Evolutionary conservation across 1,284 basidiomycete species (phyloP).

Genomic region (Coriolopsis trogii): DNA sequence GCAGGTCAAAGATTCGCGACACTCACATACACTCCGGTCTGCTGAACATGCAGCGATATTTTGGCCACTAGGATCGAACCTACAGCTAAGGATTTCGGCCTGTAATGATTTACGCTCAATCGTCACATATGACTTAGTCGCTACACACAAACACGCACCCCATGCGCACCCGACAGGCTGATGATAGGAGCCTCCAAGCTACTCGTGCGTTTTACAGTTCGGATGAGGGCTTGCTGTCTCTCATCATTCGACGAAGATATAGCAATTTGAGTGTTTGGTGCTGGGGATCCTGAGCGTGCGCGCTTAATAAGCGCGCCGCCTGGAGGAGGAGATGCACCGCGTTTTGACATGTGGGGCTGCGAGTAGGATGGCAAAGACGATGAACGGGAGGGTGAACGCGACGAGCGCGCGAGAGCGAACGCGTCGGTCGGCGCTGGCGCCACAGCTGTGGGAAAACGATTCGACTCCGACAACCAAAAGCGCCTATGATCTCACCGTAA

Average conservation of each 20-base stretch:
- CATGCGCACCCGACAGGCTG: slow-evolving; percentile 76
- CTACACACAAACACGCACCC: slow-evolving; percentile 47
- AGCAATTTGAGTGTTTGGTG: slow-evolving; percentile 61
- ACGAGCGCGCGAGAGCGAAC: background rate
- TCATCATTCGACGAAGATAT: slow-evolving; percentile 76
- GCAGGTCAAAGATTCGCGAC: too few relatives aligned
- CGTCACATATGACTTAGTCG: too few relatives aligned
- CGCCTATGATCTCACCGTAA: background rate
- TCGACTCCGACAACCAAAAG: background rate
- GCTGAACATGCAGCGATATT: slow-evolving; percentile 84
- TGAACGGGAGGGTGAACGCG: slow-evolving; percentile 5
- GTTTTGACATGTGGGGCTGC: slow-evolving; percentile 61
- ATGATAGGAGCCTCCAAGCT: slow-evolving; percentile 80
- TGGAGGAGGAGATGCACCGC: slow-evolving; percentile 57
- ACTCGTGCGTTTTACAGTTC: slow-evolving; percentile 80
- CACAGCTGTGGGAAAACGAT: too few relatives aligned
- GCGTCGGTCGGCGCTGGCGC: too few relatives aligned
- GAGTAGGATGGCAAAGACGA: slow-evolving; percentile 4
- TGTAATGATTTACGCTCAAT: too few relatives aligned
- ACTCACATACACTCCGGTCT: slow-evolving; percentile 78
- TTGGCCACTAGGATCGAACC: slow-evolving; percentile 82
- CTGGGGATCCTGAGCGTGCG: slow-evolving; percentile 60
- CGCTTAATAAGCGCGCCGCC: slow-evolving; percentile 66
- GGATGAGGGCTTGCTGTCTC: slow-evolving; percentile 71
- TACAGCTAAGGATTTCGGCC: slow-evolving; percentile 79